phyloP scores from a whole-genome alignment of 1,284 basidiomycete species.

The Mycosarcoma mackinlayi region DNA sequence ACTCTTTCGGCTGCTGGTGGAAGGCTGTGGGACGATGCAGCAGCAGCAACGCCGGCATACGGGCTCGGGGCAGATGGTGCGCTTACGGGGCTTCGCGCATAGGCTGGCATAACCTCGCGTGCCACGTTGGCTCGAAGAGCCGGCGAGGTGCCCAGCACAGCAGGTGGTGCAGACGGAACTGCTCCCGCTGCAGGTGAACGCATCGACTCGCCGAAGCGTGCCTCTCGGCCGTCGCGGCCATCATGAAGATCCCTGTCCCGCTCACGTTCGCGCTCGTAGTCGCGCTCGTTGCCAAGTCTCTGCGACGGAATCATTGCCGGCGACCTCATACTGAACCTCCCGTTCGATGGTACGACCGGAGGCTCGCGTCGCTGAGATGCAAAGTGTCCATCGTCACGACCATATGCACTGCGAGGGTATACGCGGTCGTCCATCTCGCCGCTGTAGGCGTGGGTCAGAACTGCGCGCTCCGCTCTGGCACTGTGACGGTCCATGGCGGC shows the following conservation, averaged over 20 bases:
- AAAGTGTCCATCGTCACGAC: constrained; percentile 19
- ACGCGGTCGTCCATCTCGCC: constrained; percentile 15
- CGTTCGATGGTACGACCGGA: constrained; percentile 26
- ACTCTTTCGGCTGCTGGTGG: constrained; percentile 9
- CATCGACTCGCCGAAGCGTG: constrained; percentile 21
- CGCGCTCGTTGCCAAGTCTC: constrained; percentile 15
- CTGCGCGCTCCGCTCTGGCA: constrained; percentile 19
- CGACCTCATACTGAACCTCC: constrained; percentile 20
- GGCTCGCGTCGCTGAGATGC: constrained; percentile 25
- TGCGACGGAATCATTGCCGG: constrained; percentile 25
- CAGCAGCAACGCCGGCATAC: constrained; percentile 15
- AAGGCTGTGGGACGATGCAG: constrained; percentile 13
- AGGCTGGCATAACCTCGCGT: constrained; percentile 23
- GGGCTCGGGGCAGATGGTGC: constrained; percentile 13
- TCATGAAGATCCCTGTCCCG: constrained; percentile 20
- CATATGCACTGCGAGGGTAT: constrained; percentile 5
- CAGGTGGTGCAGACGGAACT: not conserved
- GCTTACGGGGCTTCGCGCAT: constrained; percentile 14
- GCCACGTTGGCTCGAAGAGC: constrained; percentile 17
- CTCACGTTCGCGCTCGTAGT: constrained; percentile 32
- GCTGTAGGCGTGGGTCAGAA: constrained; percentile 4
- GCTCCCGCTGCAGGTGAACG: constrained; percentile 22
- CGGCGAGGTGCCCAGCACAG: constrained; percentile 13
- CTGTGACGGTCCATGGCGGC: constrained; percentile 32
- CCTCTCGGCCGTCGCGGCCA: constrained; percentile 13